Evolutionary conservation across 140 eudicot genomes (phyloP).

Genomic region (Anethum foeniculum): DNA sequence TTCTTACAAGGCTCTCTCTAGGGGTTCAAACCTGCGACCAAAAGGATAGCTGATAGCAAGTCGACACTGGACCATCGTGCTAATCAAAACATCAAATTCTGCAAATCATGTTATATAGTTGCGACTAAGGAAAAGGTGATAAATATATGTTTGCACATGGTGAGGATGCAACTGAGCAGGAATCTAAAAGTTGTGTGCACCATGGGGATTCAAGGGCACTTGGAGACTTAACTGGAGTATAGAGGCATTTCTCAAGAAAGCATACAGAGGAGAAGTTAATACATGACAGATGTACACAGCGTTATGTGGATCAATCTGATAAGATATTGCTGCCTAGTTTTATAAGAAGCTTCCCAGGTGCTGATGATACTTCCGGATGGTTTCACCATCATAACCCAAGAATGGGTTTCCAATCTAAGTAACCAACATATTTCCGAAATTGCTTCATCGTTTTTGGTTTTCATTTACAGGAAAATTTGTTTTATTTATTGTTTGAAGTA

Average conservation of each 20-base stretch:
- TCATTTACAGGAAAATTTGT: background rate
- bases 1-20: background rate
- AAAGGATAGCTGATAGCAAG: background rate
- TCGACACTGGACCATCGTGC: background rate
- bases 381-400: background rate
- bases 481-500: background rate
- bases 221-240: background rate
- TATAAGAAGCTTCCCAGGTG: background rate
- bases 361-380: background rate
- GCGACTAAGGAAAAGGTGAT: background rate
- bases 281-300: background rate
- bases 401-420: background rate
- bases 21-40: background rate
- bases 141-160: background rate
- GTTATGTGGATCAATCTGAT: background rate
- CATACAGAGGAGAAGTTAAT: background rate
- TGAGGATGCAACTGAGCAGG: background rate
- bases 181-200: background rate
- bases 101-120: background rate
- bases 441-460: background rate
- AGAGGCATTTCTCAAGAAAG: background rate
- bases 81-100: background rate
- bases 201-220: background rate
- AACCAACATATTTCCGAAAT: background rate
- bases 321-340: background rate